Evolutionary conservation across 441 rosid genomes (phyloP).

Genomic region (Erodium texanum): DNA sequence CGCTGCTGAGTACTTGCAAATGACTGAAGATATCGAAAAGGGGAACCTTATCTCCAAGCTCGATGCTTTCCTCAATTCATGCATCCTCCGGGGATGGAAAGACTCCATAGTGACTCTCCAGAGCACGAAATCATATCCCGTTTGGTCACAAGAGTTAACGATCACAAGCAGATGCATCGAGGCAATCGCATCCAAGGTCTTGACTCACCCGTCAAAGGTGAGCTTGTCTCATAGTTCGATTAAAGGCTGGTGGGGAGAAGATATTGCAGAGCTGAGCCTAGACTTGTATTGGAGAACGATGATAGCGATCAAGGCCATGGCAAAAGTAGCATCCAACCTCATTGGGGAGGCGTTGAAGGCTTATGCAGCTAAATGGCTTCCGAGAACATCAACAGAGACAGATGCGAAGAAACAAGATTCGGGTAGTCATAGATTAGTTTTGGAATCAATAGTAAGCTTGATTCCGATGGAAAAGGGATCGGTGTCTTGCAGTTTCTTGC

Average conservation of each 20-base stretch:
- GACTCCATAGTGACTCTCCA: constrained; percentile 56
- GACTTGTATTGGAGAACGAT: constrained; percentile 67
- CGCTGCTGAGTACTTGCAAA: constrained; percentile 59
- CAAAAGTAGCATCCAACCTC: constrained; percentile 32
- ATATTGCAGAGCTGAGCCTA: constrained; percentile 55
- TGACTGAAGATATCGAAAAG: constrained; percentile 70
- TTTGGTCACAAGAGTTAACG: constrained; percentile 58
- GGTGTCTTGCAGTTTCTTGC: constrained; percentile 51
- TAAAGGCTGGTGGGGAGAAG: constrained; percentile 78
- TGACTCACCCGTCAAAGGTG: constrained; percentile 50
- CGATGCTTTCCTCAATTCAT: constrained; percentile 57
- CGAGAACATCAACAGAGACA: constrained; percentile 30
- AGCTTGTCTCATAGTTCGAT: constrained; percentile 70
- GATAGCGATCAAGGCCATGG: constrained; percentile 59
- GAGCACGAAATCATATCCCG: constrained; percentile 46
- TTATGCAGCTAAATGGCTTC: constrained; percentile 61
- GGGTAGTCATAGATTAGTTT: constrained; percentile 47
- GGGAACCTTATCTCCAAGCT: constrained; percentile 67
- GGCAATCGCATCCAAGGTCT: constrained; percentile 46
- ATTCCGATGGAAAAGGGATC: constrained; percentile 42
- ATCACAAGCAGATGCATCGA: constrained; percentile 61
- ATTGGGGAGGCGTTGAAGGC: constrained; percentile 10
- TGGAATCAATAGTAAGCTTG: constrained; percentile 54
- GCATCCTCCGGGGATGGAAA: constrained; percentile 63
- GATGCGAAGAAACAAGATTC: constrained; percentile 32